phyloP scores from a whole-genome alignment of 352 stramenopile genomes.

The Phytophthora pistaciae region DNA sequence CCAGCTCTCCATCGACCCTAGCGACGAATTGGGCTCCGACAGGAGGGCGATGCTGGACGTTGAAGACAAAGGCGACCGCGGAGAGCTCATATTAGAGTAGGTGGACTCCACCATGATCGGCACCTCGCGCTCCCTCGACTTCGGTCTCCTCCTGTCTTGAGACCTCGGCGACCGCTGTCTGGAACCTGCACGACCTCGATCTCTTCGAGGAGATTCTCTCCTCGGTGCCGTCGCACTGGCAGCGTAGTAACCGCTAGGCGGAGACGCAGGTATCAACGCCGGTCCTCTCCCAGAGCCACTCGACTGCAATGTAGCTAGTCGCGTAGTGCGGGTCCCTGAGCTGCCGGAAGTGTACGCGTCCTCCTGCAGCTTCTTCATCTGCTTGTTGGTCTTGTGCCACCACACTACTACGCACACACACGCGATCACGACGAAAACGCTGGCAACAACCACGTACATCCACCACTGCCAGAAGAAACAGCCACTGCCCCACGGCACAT shows the following conservation, averaged over 20 bases:
- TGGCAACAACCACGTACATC: conserved; percentile 84
- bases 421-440: conserved; percentile 61
- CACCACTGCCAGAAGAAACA: conserved; percentile 91
- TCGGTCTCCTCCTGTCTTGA: conserved; percentile 31
- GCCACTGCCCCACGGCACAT: conserved; percentile 62
- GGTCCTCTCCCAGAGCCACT: conserved; percentile 20
- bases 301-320: conserved; percentile 40
- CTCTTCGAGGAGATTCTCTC: conserved; percentile 21
- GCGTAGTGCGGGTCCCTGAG: conserved; percentile 30
- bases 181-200: conserved; percentile 10
- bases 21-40: conserved; percentile 47
- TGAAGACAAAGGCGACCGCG: conserved; percentile 57
- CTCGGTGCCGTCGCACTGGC: conserved; percentile 17
- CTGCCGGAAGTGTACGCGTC: conserved; percentile 20
- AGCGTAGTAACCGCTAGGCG: conserved; percentile 33
- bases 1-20: conserved; percentile 38
- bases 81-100: conserved; percentile 64
- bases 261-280: conserved; percentile 34
- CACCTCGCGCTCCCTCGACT: conserved; percentile 29
- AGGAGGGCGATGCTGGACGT: conserved; percentile 74
- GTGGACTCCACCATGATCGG: conserved; percentile 41
- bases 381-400: conserved; percentile 58
- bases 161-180: conserved; percentile 20
- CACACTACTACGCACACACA: conserved; percentile 68
- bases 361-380: conserved; percentile 54